Base-by-base conservation (phyloP, 805 yeast species). In the Candida nonsorbophila region DNA sequence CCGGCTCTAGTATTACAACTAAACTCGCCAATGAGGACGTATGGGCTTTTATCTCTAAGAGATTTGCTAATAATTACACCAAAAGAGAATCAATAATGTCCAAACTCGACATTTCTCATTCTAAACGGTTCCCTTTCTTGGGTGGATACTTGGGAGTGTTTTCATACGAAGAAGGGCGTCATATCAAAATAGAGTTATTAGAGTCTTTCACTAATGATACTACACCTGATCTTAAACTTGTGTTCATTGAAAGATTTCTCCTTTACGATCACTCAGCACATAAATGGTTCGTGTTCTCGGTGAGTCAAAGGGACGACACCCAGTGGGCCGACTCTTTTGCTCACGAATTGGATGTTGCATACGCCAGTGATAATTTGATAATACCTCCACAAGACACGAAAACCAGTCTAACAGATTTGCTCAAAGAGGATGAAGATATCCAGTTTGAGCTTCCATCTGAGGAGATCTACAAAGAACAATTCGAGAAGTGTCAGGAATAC, bases 101-200 rank as follows among this genome's bases (percentile, higher is more conserved):
- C 5, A 31, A 38, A 12, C 29, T 49, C 4, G 40, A 44, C 2
- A 25, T 33, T 6, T 23, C 36, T 13, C 49, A 45, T 20, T 16
- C 36, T 3, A 41, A 61, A 6, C 55, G 59, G 0, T 58, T 85
- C 12, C 95, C 95, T 1, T 92, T 92, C 45, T 60, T 77, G 33
- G 97, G 98, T n/a, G 99, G 99, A 0, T 66, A 84, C 18, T 62
- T 88, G 31, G 99, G 99, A 4, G 64, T 81, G 23, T 53, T 92
- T 7, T 81, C 94, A 0, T 92, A 92, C 49, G 98, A 90, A 51
- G 90, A 84, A 57, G 95, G 95, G 1, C 70, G 71, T 15, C 67
- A 65, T 35, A 41, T 72, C 6, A 34, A 51, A 2, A 21, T 50
- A 5, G 44, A 55, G 5, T 50, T 53, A 3, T 41, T 70, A 29